phyloP scores from a whole-genome alignment of 2,329 filamentous ascomycete genomes.

The Colletotrichum sp. region DNA sequence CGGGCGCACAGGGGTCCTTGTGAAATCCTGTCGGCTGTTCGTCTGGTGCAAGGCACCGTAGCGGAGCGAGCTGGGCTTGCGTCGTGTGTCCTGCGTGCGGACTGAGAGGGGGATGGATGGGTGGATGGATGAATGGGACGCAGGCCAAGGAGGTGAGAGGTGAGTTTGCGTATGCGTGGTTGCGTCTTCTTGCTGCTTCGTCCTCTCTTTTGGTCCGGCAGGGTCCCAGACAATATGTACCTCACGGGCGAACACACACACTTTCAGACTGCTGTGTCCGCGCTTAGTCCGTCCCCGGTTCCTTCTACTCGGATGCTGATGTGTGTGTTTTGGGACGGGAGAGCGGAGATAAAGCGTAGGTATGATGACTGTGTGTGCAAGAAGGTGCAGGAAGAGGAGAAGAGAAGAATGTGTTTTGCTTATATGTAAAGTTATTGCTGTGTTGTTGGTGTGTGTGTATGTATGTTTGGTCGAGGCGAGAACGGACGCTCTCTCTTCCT shows the following conservation, averaged over 20 bases:
- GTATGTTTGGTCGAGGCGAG: background rate
- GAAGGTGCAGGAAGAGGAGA: background rate
- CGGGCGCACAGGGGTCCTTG: background rate
- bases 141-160: background rate
- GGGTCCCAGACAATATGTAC: conserved; percentile 21
- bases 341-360: background rate
- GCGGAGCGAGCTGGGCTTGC: background rate
- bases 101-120: background rate
- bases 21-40: background rate
- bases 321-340: background rate
- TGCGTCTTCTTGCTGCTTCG: background rate
- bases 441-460: background rate
- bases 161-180: background rate
- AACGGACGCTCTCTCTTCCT: background rate
- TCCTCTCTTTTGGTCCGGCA: background rate
- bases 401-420: background rate
- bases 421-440: background rate
- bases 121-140: background rate
- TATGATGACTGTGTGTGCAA: background rate
- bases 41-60: background rate
- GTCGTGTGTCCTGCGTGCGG: background rate
- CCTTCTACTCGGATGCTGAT: background rate
- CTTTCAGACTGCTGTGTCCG: background rate
- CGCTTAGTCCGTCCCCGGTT: background rate
- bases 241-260: conserved; percentile 10